Conservation (phyloP, 2,329 filamentous ascomycete species). For the Cryphonectria radicalis region DNA sequence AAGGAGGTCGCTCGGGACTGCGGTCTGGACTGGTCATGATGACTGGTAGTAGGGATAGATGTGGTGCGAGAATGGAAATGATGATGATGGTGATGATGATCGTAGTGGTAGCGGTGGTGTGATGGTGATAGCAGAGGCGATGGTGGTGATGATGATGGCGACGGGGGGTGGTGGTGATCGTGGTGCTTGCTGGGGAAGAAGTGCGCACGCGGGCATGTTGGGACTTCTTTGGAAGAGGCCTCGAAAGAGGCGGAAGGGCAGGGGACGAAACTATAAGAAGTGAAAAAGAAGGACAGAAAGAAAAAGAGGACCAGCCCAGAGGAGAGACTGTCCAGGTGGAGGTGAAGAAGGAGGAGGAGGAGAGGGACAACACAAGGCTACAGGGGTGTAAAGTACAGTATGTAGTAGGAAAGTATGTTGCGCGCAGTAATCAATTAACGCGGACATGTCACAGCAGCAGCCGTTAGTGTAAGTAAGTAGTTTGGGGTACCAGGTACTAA, state of each 20-base stretch:
- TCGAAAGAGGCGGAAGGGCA: not conserved
- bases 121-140: not conserved
- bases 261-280: not conserved
- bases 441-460: not conserved
- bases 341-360: no score
- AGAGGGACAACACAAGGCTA: not conserved
- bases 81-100: not conserved
- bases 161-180: not conserved
- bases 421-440: no score
- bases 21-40: slow-evolving; percentile 24
- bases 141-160: not conserved
- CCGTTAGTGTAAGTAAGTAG: not conserved
- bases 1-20: slow-evolving; percentile 11
- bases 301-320: not conserved
- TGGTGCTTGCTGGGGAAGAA: not conserved
- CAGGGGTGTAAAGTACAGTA: no score
- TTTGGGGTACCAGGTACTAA: not conserved
- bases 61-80: not conserved
- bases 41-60: not conserved
- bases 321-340: not conserved
- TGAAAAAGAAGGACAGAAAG: no score
- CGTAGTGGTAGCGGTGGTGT: not conserved
- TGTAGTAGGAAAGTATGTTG: no score
- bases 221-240: not conserved
- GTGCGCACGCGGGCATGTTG: slow-evolving; percentile 11